Base-by-base conservation (phyloP, 495 filamentous ascomycete genomes). In the Articulospora tetracladia region DNA sequence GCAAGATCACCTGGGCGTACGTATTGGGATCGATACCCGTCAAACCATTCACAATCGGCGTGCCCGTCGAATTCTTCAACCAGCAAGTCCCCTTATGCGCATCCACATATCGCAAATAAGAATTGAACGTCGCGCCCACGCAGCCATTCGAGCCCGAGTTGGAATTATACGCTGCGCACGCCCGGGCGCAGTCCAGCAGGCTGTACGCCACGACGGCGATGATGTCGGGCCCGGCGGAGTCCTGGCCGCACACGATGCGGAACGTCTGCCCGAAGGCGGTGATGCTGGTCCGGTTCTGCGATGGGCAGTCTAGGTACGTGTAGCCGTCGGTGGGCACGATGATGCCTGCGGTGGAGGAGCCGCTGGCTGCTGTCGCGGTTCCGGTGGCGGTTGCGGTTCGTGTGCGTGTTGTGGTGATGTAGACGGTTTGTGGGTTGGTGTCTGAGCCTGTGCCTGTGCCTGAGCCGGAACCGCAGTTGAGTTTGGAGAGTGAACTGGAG, bases 101-200 rank as follows among this genome's bases (percentile, higher is more conserved):
- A 19, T 32, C 24, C 20, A 66, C 34, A 23, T 19, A 47, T 11
- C 7, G 1, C 15, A 64, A 55, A 39, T 63, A 26, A 17, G 39
- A 28, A 39, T 41, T 24, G 27, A 66, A 66, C 17, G 55, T 49
- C 30, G 61, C 50, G n/a, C 52, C 60, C n/a, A 11, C 44, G 46
- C 66, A 68, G 39, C 50, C 48, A 23, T 47, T 25, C 4, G 28
- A 3, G 32, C 46, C 57, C 13, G 17, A 34, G 55, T 58, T 61
- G n/a, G 24, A 24, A 32, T 68, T 68, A 55, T 66, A 60, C 8
- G 53, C 44, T 6, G 66, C 63, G 39, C 63, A 68, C 11, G 66
- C 63, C 50, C 53, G 27, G 39, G 61, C 44, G 34, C 66, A 68
- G 48, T 68, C 66, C 44, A 56, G 36, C 27, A 59, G 52, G 25